Percentiles rank a stretch among this genome's conserved stretches.
Conservation (phyloP, 257 asterid species). For the Nicotiana paniculata region DNA sequence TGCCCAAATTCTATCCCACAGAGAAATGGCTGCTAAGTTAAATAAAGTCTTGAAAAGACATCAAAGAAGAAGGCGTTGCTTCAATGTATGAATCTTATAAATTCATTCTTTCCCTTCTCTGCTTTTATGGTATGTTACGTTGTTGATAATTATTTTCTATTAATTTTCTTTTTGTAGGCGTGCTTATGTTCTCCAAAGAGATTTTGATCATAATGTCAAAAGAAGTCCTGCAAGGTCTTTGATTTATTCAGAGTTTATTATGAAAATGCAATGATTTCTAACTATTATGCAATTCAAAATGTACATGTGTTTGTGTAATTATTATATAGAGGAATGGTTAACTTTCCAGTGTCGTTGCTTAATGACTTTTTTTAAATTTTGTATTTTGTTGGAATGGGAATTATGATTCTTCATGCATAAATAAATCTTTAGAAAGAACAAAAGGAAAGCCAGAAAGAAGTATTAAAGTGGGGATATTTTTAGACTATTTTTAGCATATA, state of each 20-base stretch:
- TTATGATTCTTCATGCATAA: background rate
- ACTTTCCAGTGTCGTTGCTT: background rate
- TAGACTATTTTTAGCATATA: background rate
- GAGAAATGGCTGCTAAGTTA: constrained; percentile 46
- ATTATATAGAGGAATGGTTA: background rate
- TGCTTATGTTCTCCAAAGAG: constrained; percentile 82
- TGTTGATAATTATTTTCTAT: background rate
- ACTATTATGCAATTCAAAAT: background rate
- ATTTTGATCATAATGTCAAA: constrained; percentile 1
- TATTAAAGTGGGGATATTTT: background rate
- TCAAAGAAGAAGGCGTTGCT: constrained; percentile 40
- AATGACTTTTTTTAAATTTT: background rate
- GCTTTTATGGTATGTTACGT: background rate
- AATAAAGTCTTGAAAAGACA: constrained; percentile 31
- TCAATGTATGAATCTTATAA: constrained; percentile 34
- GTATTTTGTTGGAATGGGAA: background rate
- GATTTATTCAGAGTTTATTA: background rate
- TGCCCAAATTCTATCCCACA: constrained; percentile 35
- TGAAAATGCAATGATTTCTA: background rate
- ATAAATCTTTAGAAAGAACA: background rate
- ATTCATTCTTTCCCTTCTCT: too few species aligned
- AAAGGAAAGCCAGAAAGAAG: background rate
- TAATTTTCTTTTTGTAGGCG: constrained; percentile 38
- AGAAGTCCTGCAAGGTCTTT: background rate
- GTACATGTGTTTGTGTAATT: background rate